Evolutionary conservation across 169 alveolate genomes (phyloP), one percentile per base, ranked within the genome.

Genomic region (Besnoitia besnoiti): DNA sequence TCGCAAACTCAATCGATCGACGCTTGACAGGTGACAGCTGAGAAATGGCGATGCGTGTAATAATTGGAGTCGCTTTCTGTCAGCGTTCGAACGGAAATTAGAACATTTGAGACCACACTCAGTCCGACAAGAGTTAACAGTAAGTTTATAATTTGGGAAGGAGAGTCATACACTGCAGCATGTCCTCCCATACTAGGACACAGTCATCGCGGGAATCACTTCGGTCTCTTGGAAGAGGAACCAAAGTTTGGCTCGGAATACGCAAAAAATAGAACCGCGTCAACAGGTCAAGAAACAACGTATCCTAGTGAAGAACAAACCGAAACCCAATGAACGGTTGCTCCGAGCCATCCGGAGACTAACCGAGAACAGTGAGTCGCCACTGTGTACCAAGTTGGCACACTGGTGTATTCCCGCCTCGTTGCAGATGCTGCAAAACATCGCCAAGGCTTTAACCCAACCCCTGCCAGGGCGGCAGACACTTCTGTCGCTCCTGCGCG

Each of bases 1-100:
- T 73, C 46, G 84, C 84, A 33, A 44, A 39, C 44, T 27, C 84
- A 39, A 73, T 73, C 46, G 84, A 73, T n/a, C 84, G 84, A 33
- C 84, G 84, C 24, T 44, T 73, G 40, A 37, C 84, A 24, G 84
- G 84, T 73, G 33, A 5, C 33, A 55, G 33, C 21, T 55, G n/a
- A 55, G n/a, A n/a, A n/a, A n/a, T n/a, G n/a, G n/a, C n/a, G n/a
- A n/a, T n/a, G n/a, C n/a, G n/a, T n/a, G n/a, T n/a, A n/a, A n/a
- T n/a, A n/a, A n/a, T n/a, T n/a, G n/a, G n/a, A n/a, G n/a, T n/a
- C n/a, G n/a, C 30, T 33, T 0, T 55, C 27, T 55, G 33, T 73
- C 84, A 73, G 84, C 84, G 19, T 73, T 73, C 84, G 84, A 73
- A 39, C 19, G 44, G 40, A 73, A 21, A 21, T 14, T 73, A 21